Conservation (phyloP, 176 grass and related monocot genomes). For the Canna indica region DNA sequence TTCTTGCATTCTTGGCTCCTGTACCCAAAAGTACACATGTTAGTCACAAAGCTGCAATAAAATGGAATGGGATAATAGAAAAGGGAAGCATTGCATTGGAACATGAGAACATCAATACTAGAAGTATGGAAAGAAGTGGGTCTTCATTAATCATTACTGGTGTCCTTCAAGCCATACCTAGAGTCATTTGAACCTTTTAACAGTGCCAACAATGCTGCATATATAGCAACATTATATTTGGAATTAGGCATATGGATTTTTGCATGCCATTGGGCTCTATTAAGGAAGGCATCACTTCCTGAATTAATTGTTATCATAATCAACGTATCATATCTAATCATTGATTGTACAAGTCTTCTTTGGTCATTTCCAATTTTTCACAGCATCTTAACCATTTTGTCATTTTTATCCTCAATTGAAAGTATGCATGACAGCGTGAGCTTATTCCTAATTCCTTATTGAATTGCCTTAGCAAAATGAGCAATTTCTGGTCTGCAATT, state of each 20-base stretch:
- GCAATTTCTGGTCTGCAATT: neutral
- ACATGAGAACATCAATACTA: neutral
- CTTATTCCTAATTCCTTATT: neutral
- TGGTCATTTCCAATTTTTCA: neutral
- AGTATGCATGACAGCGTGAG: neutral
- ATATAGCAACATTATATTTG: no score
- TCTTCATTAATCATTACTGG: no score
- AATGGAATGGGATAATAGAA: neutral
- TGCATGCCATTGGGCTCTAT: neutral
- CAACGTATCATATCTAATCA: no score
- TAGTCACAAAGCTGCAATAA: neutral
- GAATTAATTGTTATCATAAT: neutral
- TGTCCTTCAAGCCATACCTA: neutral
- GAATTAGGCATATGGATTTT: neutral
- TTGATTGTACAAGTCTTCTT: neutral
- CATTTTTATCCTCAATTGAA: neutral
- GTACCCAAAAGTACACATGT: neutral
- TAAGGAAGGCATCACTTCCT: neutral
- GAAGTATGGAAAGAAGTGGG: neutral
- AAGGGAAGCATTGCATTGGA: neutral
- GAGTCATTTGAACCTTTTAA: neutral
- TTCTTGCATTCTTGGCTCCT: slow-evolving; percentile 32
- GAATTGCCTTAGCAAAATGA: neutral
- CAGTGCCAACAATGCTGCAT: neutral
- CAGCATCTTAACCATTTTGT: neutral